A percentile compares a stretch with the other conserved stretches of the same genome.
Evolutionary conservation across 371 early-diverging fungal genomes (phyloP).

Genomic region (Syncephalastrum sp.): DNA sequence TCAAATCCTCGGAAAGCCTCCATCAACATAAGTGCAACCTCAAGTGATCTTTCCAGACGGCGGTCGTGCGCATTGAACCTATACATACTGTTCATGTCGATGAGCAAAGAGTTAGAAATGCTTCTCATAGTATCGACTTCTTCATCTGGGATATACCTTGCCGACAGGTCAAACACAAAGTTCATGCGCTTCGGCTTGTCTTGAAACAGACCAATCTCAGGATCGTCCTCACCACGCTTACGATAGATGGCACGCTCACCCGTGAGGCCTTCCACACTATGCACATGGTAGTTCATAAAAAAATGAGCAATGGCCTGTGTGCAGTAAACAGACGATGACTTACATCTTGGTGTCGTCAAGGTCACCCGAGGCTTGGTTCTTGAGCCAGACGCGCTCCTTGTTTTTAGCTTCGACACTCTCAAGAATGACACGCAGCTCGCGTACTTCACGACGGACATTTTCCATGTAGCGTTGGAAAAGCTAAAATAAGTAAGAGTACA

Average conservation of each 20-base stretch:
- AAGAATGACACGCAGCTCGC: constrained; percentile 75
- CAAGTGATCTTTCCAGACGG: constrained; percentile 69
- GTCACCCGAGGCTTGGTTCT: constrained; percentile 80
- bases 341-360: constrained; percentile 81
- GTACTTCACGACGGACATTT: constrained; percentile 69
- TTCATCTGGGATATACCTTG: constrained; percentile 26
- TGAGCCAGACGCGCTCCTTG: constrained; percentile 83
- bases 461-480: constrained; percentile 58
- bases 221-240: constrained; percentile 77
- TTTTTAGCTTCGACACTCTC: constrained; percentile 79
- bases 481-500: constrained; percentile 9
- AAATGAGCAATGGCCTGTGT: background rate
- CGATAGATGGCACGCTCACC: constrained; percentile 83
- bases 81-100: constrained; percentile 54
- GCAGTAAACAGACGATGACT: background rate
- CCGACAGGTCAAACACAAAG: constrained; percentile 81
- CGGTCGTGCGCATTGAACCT: constrained; percentile 73
- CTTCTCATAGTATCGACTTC: background rate
- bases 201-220: constrained; percentile 65
- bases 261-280: constrained; percentile 73
- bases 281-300: background rate
- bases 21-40: constrained; percentile 79
- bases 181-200: constrained; percentile 78
- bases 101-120: background rate
- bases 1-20: constrained; percentile 85